A percentile compares a stretch with the other conserved stretches of the same genome.
These are phyloP conservation scores for Hippophae rhamnoides DNA, from an alignment of 306 rosid species.

Conservation along the genomic window DNA sequence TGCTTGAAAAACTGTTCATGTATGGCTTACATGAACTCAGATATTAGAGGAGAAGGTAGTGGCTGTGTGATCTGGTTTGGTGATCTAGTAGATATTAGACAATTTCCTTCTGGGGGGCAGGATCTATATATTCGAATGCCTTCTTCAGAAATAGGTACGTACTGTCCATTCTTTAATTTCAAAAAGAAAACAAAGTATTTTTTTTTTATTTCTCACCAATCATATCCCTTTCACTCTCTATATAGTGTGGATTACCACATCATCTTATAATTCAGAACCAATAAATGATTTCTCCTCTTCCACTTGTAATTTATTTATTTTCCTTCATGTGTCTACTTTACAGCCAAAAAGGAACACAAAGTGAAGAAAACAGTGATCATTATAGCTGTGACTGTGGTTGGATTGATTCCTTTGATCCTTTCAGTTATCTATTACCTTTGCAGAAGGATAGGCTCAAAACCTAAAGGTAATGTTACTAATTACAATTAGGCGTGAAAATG, in stretches of 20 bases:
- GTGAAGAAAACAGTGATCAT: conserved; percentile 4
- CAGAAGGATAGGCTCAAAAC: conserved; percentile 1
- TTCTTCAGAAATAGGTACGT: conserved; percentile 21
- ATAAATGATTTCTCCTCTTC: neutral
- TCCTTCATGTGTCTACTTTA: neutral
- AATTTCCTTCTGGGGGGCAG: conserved; percentile 12
- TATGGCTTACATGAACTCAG: conserved; percentile 35
- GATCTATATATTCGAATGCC: conserved; percentile 32
- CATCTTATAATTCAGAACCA: too few species aligned
- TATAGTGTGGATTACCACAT: too few species aligned
- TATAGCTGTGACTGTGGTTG: neutral
- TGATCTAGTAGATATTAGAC: conserved; percentile 30
- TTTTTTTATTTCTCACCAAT: too few species aligned
- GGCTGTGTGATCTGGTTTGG: conserved; percentile 56
- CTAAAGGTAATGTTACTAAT: conserved; percentile 8
- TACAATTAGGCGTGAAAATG: neutral
- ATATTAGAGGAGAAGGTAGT: conserved; percentile 35
- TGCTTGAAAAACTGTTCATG: conserved; percentile 54
- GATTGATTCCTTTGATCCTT: conserved; percentile 13
- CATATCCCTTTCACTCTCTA: too few species aligned
- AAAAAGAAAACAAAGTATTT: too few species aligned
- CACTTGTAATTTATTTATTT: neutral
- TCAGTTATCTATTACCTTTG: conserved; percentile 5
- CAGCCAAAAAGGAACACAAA: neutral
- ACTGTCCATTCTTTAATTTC: neutral